Percentiles rank a stretch among this genome's conserved stretches.
phyloP scores from a whole-genome alignment of 2,329 filamentous ascomycete species.

The Pseudohalonectria lignicola region DNA sequence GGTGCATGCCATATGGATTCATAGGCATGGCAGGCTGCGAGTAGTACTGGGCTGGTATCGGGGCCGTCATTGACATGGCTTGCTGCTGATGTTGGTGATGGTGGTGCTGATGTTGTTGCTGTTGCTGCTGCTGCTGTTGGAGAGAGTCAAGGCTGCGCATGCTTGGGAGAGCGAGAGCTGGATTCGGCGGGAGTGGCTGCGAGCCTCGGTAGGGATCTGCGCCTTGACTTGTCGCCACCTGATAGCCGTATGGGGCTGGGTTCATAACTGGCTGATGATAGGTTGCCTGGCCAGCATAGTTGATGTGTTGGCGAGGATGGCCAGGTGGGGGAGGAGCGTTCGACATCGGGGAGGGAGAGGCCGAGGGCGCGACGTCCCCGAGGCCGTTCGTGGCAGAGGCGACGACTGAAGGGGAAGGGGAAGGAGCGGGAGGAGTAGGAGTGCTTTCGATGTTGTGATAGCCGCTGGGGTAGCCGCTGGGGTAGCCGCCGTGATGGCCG shows the following conservation, averaged over 20 bases:
- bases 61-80: slow-evolving; percentile 19
- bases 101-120: slow-evolving; percentile 6
- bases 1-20: slow-evolving; percentile 31
- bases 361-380: neutral
- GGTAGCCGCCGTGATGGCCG: slow-evolving; percentile 1
- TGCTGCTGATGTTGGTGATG: slow-evolving; percentile 13
- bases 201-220: slow-evolving; percentile 11
- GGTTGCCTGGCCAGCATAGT: slow-evolving; percentile 9
- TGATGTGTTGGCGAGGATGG: slow-evolving; percentile 6
- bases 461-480: no score
- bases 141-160: slow-evolving; percentile 14
- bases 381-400: slow-evolving; percentile 1
- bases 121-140: slow-evolving; percentile 9
- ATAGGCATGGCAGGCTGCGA: slow-evolving; percentile 20
- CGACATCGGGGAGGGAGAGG: slow-evolving; percentile 10
- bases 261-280: slow-evolving; percentile 9
- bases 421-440: neutral
- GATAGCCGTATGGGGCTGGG: slow-evolving; percentile 9
- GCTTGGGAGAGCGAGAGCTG: slow-evolving; percentile 12
- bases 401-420: neutral
- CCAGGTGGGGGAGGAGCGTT: slow-evolving; percentile 9
- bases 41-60: slow-evolving; percentile 28
- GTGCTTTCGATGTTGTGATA: no score
- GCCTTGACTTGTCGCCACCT: slow-evolving; percentile 4
- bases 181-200: slow-evolving; percentile 6